phyloP scores from a whole-genome alignment of 139 green algal genomes.

The Tetradesmus lagerheimii region DNA sequence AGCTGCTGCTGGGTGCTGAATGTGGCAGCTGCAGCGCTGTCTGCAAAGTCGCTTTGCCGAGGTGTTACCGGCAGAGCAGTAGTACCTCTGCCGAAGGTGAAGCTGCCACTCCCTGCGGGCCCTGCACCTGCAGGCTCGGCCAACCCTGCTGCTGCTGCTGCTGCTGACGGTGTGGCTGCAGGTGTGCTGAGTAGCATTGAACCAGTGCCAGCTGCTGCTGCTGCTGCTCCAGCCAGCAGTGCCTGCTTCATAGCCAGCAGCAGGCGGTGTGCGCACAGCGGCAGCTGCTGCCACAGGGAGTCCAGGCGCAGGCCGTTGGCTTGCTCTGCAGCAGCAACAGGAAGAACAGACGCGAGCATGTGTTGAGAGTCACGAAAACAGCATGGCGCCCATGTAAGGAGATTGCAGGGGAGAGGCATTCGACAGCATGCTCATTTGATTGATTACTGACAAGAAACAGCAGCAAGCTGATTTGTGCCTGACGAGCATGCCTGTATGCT shows the following conservation, averaged over 20 bases:
- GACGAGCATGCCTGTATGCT: too few relatives aligned
- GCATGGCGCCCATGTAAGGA: background rate
- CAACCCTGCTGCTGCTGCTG: background rate
- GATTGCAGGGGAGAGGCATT: background rate
- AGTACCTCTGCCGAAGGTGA: background rate
- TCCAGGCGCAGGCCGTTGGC: background rate
- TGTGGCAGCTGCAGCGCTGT: background rate
- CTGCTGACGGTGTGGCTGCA: background rate
- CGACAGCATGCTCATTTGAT: background rate
- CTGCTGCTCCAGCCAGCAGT: background rate
- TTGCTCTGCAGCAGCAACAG: background rate
- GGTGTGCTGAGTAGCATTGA: background rate
- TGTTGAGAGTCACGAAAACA: background rate
- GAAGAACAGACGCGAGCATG: too few relatives aligned
- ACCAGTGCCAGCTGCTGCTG: background rate
- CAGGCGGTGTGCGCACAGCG: background rate
- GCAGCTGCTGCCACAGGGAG: background rate
- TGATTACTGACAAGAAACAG: too few relatives aligned
- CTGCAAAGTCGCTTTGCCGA: background rate
- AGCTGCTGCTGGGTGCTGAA: background rate
- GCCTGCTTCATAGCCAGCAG: background rate
- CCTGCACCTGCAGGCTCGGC: background rate
- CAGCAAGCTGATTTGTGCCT: too few relatives aligned
- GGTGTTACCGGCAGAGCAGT: background rate
- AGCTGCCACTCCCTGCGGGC: background rate